Base-by-base conservation (phyloP, 108 stramenopile genomes). In the Fragilaria radians region DNA sequence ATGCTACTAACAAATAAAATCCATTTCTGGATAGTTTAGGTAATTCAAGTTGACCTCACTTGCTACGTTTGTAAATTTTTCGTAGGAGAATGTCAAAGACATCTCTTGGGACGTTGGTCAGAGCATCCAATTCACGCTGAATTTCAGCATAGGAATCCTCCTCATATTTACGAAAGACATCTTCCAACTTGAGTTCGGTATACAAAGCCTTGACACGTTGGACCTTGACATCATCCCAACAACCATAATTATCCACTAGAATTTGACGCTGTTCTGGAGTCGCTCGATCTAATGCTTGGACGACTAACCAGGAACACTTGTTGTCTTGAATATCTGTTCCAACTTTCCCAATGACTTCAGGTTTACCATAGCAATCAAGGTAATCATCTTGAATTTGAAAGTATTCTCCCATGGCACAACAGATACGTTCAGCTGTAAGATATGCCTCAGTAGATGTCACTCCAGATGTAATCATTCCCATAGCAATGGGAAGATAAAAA, bases 321-420 rank as follows among this genome's bases (percentile, higher is more conserved):
- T 93, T 95, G 72, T 99, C 99, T 70, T 97, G 88, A 76, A 99
- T 99, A 60, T 99, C 99, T n/a, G 99, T 99, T 27, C 99, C 99
- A 54, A 99, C 73, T 78, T 99, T 98, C 4, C 99, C 99, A 55
- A 99, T 74, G 30, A 94, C 82, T 62, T 94, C 83, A 1, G 96
- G 97, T 50, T 79, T 71, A 5, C 88, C 99, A 74, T 78, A 99
- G 63, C 95, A 95, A 76, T 99, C 99, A 46, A 99, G 82, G 65
- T 88, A 95, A 75, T 99, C 99, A 67, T 99, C 99, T 67, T 98
- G 98, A 48, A 96, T 87, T 76, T 99, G 99, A 68, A 99, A 99
- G 89, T 98, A 98, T 59, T 90, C 94, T 21, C 99, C 99, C 78
- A 99, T 76, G 25, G 14, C 14, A 14, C 36, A 42, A 14, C 36